These are phyloP conservation scores for Colletotrichum sp. DNA, from an alignment of 2,329 filamentous ascomycete genomes.

Conservation along the genomic window DNA sequence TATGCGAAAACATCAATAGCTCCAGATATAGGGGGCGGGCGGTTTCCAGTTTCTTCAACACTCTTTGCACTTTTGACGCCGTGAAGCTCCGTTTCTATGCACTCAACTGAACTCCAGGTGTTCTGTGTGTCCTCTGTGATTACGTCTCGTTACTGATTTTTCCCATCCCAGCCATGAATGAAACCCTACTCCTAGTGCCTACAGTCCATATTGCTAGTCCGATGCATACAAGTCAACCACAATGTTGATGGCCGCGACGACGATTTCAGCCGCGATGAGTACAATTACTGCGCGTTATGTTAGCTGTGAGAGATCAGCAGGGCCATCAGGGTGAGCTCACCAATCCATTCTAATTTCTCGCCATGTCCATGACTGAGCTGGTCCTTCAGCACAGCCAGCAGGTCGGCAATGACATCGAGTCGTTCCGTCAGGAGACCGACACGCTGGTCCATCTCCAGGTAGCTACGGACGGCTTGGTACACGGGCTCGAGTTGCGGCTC, in stretches of 20 bases:
- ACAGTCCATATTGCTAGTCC: slow-evolving; percentile 13
- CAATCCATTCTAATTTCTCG: slow-evolving; percentile 89
- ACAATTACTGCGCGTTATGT: slow-evolving; percentile 74
- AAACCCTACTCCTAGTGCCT: neutral
- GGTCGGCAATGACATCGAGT: slow-evolving; percentile 89
- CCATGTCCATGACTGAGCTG: slow-evolving; percentile 93
- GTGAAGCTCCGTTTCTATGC: slow-evolving; percentile 18
- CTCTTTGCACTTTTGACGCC: neutral
- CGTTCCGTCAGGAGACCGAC: slow-evolving; percentile 89
- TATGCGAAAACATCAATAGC: slow-evolving; percentile 4
- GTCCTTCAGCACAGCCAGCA: slow-evolving; percentile 92
- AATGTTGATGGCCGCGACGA: slow-evolving; percentile 93
- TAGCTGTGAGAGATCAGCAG: slow-evolving; percentile 14
- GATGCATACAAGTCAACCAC: slow-evolving; percentile 86
- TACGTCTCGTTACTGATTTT: neutral
- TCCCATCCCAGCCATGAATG: neutral
- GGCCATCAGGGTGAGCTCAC: slow-evolving; percentile 52
- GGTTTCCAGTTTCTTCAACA: neutral
- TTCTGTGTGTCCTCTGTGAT: slow-evolving; percentile 9
- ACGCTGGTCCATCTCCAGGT: slow-evolving; percentile 97
- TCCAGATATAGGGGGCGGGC: neutral
- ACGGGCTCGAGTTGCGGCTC: slow-evolving; percentile 96
- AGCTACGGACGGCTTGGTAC: slow-evolving; percentile 93
- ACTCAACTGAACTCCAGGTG: neutral
- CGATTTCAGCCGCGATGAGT: slow-evolving; percentile 92